Percentiles rank a stretch among this genome's conserved stretches.
Conservation (phyloP, 177 flowering plant genomes). For the Vitis hybrid region DNA sequence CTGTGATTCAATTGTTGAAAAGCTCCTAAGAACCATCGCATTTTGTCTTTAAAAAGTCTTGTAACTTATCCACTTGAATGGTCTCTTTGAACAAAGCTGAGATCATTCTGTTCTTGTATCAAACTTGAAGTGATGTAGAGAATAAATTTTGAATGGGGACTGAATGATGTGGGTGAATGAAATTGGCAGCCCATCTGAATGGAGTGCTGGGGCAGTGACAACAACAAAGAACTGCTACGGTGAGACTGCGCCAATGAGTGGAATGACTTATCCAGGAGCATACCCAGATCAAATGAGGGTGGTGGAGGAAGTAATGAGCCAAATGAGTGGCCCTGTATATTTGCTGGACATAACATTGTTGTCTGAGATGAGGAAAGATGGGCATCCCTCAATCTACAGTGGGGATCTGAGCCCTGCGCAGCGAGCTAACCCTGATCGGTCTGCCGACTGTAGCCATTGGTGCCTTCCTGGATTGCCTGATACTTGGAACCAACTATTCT, state of each 20-base stretch:
- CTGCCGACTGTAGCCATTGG: slow-evolving; percentile 94
- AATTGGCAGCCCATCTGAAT: slow-evolving; percentile 62
- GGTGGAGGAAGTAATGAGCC: slow-evolving; percentile 42
- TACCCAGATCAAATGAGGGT: slow-evolving; percentile 62
- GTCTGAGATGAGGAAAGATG: slow-evolving; percentile 78
- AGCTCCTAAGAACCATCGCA: too few species aligned
- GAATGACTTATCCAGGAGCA: slow-evolving; percentile 35
- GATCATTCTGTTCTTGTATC: too few species aligned
- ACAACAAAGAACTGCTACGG: slow-evolving; percentile 67
- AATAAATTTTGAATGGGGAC: too few species aligned
- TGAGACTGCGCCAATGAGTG: slow-evolving; percentile 48
- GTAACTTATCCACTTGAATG: too few species aligned
- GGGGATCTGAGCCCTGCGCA: slow-evolving; percentile 67
- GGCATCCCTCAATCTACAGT: slow-evolving; percentile 79
- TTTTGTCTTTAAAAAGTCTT: too few species aligned
- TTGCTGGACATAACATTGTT: slow-evolving; percentile 75
- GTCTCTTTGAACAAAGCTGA: too few species aligned
- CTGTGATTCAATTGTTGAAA: too few species aligned
- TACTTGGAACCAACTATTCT: slow-evolving; percentile 86
- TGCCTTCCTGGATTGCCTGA: slow-evolving; percentile 92
- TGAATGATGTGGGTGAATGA: not conserved
- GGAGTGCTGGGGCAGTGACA: slow-evolving; percentile 43
- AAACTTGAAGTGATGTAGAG: too few species aligned
- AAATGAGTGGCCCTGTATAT: slow-evolving; percentile 52
- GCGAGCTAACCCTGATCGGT: slow-evolving; percentile 58